Evolutionary conservation across 1,284 basidiomycete genomes (phyloP), one percentile per base, ranked within the genome.

Genomic region (Neonothopanus nambi): DNA sequence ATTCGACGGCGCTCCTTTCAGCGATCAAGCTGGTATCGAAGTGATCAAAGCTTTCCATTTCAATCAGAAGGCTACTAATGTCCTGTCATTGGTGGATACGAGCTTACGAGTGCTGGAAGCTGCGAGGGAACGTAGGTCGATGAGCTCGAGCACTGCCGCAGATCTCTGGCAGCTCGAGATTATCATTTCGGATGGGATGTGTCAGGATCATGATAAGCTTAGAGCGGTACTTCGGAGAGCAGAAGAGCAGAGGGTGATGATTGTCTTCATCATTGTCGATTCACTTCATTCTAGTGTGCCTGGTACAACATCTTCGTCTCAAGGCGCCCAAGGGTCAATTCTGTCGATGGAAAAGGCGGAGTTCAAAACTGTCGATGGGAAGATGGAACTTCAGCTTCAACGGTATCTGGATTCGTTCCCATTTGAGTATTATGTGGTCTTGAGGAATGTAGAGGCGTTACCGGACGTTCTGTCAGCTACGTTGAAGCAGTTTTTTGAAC

Each of bases 81-180:
- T 99, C 4, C 83, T 91, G 3, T 78, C 83, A 8, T 81, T 99
- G 48, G 78, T 99, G n/a, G 88, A 95, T 60, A 83, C 84, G 21
- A 95, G 91, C 57, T 76, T 99, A 36, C 71, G 79, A 15, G 81
- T 91, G 55, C 82, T 99, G 12, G 85, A 89, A 61, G 78, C 78
- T 28, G 89, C 93, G 26, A 75, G 92, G 41, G 89, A 90, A 63
- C 77, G 79, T 49, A 80, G 84, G 30, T 71, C 78, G 13, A 76
- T 76, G 67, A 75, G 75, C 30, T 85, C 84, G 18, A 72, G 81
- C 7, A 81, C 85, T n/a, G 80, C 84, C 2, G 80, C 84, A 2
- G 95, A 98, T 60, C 78, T 99, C 21, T 99, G 97, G 97, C 97
- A 99, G 68, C 80, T 99, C 51, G 85, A 98, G 70, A 95, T 99